Evolutionary conservation across 306 rosid genomes (phyloP).

Genomic region (Neltuma alba): DNA sequence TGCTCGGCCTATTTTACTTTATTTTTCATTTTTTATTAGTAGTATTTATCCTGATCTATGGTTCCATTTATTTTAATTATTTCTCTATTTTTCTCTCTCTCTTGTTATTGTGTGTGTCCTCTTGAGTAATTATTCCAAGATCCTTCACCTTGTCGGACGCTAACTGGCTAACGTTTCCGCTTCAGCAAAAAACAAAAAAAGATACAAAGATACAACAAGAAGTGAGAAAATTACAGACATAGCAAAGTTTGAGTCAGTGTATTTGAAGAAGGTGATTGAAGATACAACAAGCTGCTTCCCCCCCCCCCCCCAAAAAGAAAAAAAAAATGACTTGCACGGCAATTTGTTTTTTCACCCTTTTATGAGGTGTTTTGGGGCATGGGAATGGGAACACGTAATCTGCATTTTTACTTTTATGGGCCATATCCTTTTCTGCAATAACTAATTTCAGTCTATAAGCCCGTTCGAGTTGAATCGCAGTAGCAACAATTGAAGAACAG

Average conservation of each 20-base stretch:
- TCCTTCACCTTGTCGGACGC: not conserved
- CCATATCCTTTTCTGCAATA: no score
- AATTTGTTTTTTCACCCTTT: no score
- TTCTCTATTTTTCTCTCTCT: not conserved
- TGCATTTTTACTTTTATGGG: no score
- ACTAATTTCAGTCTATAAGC: no score
- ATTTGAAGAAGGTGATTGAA: not conserved
- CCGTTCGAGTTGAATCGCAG: no score
- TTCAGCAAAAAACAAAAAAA: not conserved
- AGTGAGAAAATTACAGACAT: not conserved
- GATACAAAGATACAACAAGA: not conserved
- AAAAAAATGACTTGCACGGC: no score
- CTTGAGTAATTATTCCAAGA: not conserved
- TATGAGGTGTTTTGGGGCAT: no score
- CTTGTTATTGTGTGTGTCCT: not conserved
- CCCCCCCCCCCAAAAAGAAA: not conserved
- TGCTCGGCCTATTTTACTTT: not conserved
- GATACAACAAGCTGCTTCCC: not conserved
- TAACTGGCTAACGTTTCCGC: not conserved
- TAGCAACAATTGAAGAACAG: no score
- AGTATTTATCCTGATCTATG: slow-evolving; percentile 1
- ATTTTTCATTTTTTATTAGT: not conserved
- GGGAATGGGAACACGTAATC: no score
- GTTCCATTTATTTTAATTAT: not conserved
- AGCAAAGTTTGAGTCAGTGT: not conserved